Base-by-base conservation (phyloP, 2,329 filamentous ascomycete species). In the Trichoderma aggressivum region DNA sequence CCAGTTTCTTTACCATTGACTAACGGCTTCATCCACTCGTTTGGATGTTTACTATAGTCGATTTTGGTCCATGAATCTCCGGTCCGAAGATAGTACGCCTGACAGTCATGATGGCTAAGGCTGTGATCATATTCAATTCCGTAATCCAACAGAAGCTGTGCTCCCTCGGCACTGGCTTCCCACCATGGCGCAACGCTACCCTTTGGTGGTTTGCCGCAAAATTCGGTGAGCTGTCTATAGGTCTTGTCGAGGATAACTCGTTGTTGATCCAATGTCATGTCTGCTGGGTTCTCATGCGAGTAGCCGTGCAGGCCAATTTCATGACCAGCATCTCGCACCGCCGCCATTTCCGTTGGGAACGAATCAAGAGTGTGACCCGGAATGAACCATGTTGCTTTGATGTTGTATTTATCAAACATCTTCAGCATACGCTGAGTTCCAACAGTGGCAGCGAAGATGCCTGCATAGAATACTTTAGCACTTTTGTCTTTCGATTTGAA, bases 381-480 rank as follows among this genome's bases (percentile, higher is more conserved):
- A 50, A 63, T 63, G 26, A 63, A 63, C 60, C 60, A 63, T 14
- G 60, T 63, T 30, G 60, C 60, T 32, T 63, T 63, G 26, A 63
- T 63, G 39, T 50, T 50, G 39, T 63, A 63, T 50, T 63, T 63
- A 1, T 50, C 39, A 11, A 63, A 63, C 60, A 63, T 50, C 26
- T 32, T 63, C 11, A 63, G 18, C 60, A 63, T 63, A 12, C 60
- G 60, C 26, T 63, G 26, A 14, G 60, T 63, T 50, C 60, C 60
- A 50, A 63, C 60, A 50, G 60, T 63, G 24, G 60, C 60, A 0
- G 60, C 60, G 21, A 63, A 63, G 11, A 63, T 32, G 6, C 60
- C 60, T 63, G 18, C 14, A 43, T 30, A 21, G 16, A 21, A 1
- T 5, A 2, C 3, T 24, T 63, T 50, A 63, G 60, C n/a, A 24